Conservation (phyloP, 2,329 filamentous ascomycete species). For the Aspergillus sp. region DNA sequence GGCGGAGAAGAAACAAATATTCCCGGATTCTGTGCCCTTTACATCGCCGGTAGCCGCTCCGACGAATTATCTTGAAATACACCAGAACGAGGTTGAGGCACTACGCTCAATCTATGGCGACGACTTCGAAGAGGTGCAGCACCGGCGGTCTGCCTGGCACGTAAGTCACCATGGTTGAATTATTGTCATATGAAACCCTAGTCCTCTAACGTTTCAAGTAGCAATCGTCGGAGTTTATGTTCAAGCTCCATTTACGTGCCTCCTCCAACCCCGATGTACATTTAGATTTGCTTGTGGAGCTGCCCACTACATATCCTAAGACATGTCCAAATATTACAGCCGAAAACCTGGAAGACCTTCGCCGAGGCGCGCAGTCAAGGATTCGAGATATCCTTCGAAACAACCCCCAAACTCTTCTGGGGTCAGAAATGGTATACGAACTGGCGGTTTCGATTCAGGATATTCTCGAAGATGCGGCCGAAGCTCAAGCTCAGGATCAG, state of each 20-base stretch:
- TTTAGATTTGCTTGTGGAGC: constrained; percentile 71
- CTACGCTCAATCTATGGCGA: constrained; percentile 86
- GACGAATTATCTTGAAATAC: constrained; percentile 76
- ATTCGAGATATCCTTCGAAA: constrained; percentile 68
- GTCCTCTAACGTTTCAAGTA: constrained; percentile 32
- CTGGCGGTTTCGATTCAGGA: constrained; percentile 62
- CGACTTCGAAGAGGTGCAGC: constrained; percentile 75
- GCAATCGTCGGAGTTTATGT: constrained; percentile 76
- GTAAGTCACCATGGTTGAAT: constrained; percentile 48
- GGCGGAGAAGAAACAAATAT: constrained; percentile 31
- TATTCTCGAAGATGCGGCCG: constrained; percentile 81
- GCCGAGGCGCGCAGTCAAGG: constrained; percentile 69
- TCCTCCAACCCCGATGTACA: constrained; percentile 70
- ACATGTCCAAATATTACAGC: constrained; percentile 71
- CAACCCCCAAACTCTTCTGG: constrained; percentile 64
- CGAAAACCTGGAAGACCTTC: constrained; percentile 63
- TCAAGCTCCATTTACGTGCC: constrained; percentile 76
- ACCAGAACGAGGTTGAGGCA: constrained; percentile 83
- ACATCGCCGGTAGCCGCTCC: constrained; percentile 36
- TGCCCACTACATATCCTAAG: constrained; percentile 90
- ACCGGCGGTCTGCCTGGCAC: constrained; percentile 77
- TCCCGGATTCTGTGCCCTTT: constrained; percentile 30
- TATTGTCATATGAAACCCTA: neutral
- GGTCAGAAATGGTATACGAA: constrained; percentile 66
- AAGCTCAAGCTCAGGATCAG: constrained; percentile 70